Evolutionary conservation across 495 filamentous ascomycete species (phyloP), one percentile per base, ranked within the genome.

Genomic region (Trichoderma reesei): DNA sequence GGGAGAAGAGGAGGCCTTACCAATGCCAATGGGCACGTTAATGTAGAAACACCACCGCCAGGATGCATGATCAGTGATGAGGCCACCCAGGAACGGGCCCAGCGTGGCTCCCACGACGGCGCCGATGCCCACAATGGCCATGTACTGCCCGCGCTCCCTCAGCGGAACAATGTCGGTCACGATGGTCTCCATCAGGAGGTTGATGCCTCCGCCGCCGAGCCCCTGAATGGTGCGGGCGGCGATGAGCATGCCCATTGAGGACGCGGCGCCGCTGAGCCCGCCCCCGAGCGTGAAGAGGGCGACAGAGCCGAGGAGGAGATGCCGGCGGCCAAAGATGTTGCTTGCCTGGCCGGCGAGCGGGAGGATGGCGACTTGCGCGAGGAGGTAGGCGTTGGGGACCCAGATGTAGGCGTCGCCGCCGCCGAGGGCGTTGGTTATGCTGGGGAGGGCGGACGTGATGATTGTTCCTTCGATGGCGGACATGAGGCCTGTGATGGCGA

Each of bases 221-320:
- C 91, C 91, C 71, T 95, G 90, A 41, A 96, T 76, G 0, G 85
- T 83, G 67, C 91, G 78, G 37, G 88, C 90, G 0, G 80, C 81
- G 59, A 95, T 82, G 59, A 95, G 77, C 83, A 90, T 90, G 10
- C 66, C 65, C 7, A 70, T 69, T 54, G 42, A 69, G 1, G 64
- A 68, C 1, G 78, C 73, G 4, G 68, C 67, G 1, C 75, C 77
- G 38, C 68, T 67, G 3, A 83, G 70, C 9, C 75, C 73, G 18
- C 76, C 75, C 1, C 80, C 81, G 16, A 78, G 38, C 34, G 69
- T 62, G 68, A 77, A 78, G 64, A 84, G 38, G 65, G 62, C 31
- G 13, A 78, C 65, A 0, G 72, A 62, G 6, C 68, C 34, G 1
- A 79, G 72, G 13, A 78, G 68, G 20, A 72, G 63, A 0, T 56